Evolutionary conservation across 805 yeast genomes (phyloP), one percentile per base, ranked within the genome.

Genomic region (Myxozyma lipomycoides): DNA sequence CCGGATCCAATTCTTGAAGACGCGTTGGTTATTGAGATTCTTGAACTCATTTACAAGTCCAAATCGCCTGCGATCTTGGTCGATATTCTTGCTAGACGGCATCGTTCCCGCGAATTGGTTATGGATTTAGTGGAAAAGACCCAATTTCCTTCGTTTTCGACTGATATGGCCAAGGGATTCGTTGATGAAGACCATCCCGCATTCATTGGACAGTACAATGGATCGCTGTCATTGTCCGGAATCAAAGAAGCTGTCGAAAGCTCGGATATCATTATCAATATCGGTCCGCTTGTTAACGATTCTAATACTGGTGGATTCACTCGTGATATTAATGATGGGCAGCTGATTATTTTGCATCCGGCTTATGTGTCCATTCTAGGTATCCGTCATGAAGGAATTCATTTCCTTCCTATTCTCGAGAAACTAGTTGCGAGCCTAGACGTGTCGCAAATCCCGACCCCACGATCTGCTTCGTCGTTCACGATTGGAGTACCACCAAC

Each of bases 171-270:
- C 15, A 84, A 88, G 66, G 82, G 86, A 6, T 67, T 79, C 22
- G 67, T 89, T 37, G 82, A 89, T 67, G 97, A 89, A 69, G 67
- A 79, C n/a, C 71, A 75, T 52, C 71, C 76, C 5, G 72, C 76
- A 42, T 89, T 77, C 63, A 74, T 81, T 53, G 96, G 95, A 35
- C 80, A 78, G 34, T 90, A 84, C 65, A 78, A 75, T 56, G 96
- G 95, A 30, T 64, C 64, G 30, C 76, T 75, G 48, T 78, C 85
- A 1, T 68, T 69, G 26, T 68, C 68, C 15, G 76, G 77, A 22
- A 77, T 81, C 25, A 68, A 71, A 37, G 68, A 73, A 41, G 76
- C 71, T 56, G 78, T 76, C 48, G 73, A 77, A 45, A 52, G 73
- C 2, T 74, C 86, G 15, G 97, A 91, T 64, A 70, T 85, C 42